phyloP scores from a whole-genome alignment of 768 basidiomycete species.

The Clavulina sp. region DNA sequence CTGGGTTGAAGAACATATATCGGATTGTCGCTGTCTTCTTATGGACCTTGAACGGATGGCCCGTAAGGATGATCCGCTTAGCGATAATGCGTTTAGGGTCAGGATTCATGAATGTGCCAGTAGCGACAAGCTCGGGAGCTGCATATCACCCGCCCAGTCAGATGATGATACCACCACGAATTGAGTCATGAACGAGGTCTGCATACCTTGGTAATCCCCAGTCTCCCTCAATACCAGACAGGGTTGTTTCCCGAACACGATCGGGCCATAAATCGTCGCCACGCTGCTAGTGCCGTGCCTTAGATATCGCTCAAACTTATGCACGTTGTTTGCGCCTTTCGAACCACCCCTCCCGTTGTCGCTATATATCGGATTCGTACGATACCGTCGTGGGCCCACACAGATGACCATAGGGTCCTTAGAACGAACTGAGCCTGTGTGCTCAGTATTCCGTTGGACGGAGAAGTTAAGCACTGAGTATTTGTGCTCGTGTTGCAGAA shows the following conservation, averaged over 20 bases:
- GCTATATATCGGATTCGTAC: slow-evolving; percentile 77
- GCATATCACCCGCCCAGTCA: slow-evolving; percentile 4
- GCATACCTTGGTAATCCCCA: slow-evolving; percentile 43
- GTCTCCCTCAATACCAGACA: slow-evolving; percentile 63
- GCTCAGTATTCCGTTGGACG: slow-evolving; percentile 91
- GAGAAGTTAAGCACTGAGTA: slow-evolving; percentile 82
- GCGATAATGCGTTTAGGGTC: slow-evolving; percentile 84
- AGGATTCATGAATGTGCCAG: slow-evolving; percentile 70
- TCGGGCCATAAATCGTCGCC: slow-evolving; percentile 78
- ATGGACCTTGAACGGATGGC: slow-evolving; percentile 93
- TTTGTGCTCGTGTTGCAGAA: slow-evolving; percentile 94
- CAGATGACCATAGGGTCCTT: slow-evolving; percentile 89
- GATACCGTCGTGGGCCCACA: slow-evolving; percentile 72
- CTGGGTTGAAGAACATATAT: slow-evolving; percentile 95
- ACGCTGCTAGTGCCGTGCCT: slow-evolving; percentile 66
- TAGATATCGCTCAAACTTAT: slow-evolving; percentile 87
- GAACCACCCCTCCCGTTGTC: slow-evolving; percentile 83
- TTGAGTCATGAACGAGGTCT: not conserved
- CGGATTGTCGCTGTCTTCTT: slow-evolving; percentile 93
- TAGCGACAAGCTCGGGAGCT: slow-evolving; percentile 78
- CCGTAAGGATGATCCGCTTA: slow-evolving; percentile 88
- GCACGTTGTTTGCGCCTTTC: slow-evolving; percentile 87
- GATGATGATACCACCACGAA: not conserved
- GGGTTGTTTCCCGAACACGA: slow-evolving; percentile 70
- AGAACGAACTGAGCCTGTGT: slow-evolving; percentile 68